Evolutionary conservation across 1,139 yeast genomes (phyloP).

Genomic region (Geotrichum aggregatum): DNA sequence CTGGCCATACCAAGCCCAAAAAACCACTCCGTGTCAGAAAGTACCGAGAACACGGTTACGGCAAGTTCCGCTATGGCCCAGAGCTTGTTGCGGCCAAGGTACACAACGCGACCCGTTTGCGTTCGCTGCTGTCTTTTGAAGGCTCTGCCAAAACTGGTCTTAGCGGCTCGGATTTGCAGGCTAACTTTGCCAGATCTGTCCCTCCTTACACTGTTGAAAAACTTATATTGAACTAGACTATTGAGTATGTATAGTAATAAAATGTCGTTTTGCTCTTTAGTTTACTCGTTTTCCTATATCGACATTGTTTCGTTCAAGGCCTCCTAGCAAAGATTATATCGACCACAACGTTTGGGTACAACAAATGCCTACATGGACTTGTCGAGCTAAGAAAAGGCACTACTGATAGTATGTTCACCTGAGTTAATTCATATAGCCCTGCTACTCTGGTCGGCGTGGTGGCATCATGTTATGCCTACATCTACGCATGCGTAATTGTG

Average conservation of each 20-base stretch:
- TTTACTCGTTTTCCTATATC: too few species aligned
- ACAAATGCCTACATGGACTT: too few species aligned
- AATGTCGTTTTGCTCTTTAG: not conserved
- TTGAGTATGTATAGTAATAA: not conserved
- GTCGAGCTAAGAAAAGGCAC: too few species aligned
- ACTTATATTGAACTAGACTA: slow-evolving; percentile 26
- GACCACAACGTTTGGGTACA: too few species aligned
- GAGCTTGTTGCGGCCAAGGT: slow-evolving; percentile 26
- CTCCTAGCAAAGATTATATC: too few species aligned
- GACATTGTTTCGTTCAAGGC: too few species aligned
- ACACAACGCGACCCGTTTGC: slow-evolving; percentile 25
- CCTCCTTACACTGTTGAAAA: slow-evolving; percentile 33
- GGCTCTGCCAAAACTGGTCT: slow-evolving; percentile 20
- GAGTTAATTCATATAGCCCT: too few species aligned
- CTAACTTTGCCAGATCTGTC: slow-evolving; percentile 30
- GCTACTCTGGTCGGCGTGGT: too few species aligned
- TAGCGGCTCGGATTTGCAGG: slow-evolving; percentile 37
- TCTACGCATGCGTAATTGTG: not conserved
- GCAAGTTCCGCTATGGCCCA: slow-evolving; percentile 21
- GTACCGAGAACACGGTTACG: slow-evolving; percentile 29
- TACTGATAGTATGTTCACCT: too few species aligned
- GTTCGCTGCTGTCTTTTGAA: slow-evolving; percentile 19
- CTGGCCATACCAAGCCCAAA: too few species aligned
- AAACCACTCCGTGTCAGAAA: slow-evolving; percentile 17
- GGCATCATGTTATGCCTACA: too few species aligned